These are phyloP conservation scores for Alternaria brassicicola DNA, from an alignment of 2,329 filamentous ascomycete genomes.

Conservation along the genomic window DNA sequence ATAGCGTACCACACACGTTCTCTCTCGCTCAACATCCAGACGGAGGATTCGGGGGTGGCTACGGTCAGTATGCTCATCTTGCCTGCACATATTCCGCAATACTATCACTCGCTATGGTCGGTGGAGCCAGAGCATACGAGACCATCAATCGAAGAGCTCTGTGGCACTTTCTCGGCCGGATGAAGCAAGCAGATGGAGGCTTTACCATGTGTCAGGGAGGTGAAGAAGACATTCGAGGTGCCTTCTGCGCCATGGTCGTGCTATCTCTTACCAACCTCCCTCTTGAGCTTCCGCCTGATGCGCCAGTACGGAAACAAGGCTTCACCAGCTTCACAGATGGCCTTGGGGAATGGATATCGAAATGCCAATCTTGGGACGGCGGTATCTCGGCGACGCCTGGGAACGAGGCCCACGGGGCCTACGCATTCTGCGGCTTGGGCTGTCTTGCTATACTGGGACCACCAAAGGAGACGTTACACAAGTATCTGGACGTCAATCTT, in stretches of 20 bases:
- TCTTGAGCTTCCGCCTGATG: slow-evolving; percentile 74
- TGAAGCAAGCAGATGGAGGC: slow-evolving; percentile 89
- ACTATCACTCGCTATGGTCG: slow-evolving; percentile 78
- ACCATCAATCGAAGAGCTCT: slow-evolving; percentile 81
- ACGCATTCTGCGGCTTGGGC: slow-evolving; percentile 91
- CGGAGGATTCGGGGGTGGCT: slow-evolving; percentile 93
- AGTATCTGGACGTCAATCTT: slow-evolving; percentile 76
- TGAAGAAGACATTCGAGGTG: slow-evolving; percentile 91
- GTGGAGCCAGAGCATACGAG: slow-evolving; percentile 73
- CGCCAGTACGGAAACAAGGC: slow-evolving; percentile 69
- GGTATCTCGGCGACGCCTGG: slow-evolving; percentile 86
- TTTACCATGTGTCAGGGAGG: slow-evolving; percentile 86
- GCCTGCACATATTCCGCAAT: slow-evolving; percentile 87
- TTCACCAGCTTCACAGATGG: slow-evolving; percentile 71
- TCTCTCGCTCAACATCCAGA: slow-evolving; percentile 78
- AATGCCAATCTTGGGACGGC: slow-evolving; percentile 95
- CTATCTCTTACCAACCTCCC: slow-evolving; percentile 85
- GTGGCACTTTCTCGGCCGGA: slow-evolving; percentile 86
- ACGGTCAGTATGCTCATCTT: slow-evolving; percentile 86
- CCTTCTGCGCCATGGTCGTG: slow-evolving; percentile 87
- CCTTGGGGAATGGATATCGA: slow-evolving; percentile 78
- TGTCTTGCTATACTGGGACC: slow-evolving; percentile 85
- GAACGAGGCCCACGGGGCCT: slow-evolving; percentile 93
- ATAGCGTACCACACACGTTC: slow-evolving; percentile 72
- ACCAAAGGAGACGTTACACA: slow-evolving; percentile 74